Conservation (phyloP, 1,284 basidiomycete species). For the Cystobasidium sp. region DNA sequence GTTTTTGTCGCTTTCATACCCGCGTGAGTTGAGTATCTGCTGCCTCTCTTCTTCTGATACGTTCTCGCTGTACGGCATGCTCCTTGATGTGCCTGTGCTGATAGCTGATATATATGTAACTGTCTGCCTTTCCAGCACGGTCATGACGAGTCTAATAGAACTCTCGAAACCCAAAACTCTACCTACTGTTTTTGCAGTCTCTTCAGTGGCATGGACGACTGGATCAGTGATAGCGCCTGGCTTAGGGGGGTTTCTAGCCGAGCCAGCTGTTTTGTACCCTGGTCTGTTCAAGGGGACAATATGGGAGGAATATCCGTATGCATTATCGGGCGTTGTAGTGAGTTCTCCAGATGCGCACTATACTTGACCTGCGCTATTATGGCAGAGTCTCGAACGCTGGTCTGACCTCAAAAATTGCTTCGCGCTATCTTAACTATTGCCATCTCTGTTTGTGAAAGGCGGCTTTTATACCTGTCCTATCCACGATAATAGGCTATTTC, state of each 20-base stretch:
- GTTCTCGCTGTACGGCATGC: not conserved
- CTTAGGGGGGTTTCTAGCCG: constrained; percentile 9
- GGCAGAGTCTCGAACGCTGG: too few species aligned
- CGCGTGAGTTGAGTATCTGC: constrained; percentile 3
- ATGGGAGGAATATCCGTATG: constrained; percentile 22
- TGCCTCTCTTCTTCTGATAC: not conserved
- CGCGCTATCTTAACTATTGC: not conserved
- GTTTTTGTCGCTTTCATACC: constrained; percentile 23
- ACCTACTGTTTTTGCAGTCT: constrained; percentile 12
- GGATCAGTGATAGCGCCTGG: constrained; percentile 1
- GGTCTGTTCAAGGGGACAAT: constrained; percentile 1
- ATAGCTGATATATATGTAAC: not conserved
- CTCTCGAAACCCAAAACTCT: constrained; percentile 4
- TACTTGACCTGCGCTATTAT: not conserved
- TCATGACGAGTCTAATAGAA: constrained; percentile 7
- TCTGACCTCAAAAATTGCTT: not conserved
- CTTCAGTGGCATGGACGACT: not conserved
- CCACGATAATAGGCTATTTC: not conserved
- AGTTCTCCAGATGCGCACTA: not conserved
- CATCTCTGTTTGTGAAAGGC: too few species aligned
- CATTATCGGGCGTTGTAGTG: constrained; percentile 12
- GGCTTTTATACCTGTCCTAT: not conserved
- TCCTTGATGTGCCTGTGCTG: not conserved
- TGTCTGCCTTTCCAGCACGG: not conserved
- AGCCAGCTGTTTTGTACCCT: constrained; percentile 10